Evolutionary conservation across 176 grass and related monocot species (phyloP).

Genomic region (Saccharum spontaneum): DNA sequence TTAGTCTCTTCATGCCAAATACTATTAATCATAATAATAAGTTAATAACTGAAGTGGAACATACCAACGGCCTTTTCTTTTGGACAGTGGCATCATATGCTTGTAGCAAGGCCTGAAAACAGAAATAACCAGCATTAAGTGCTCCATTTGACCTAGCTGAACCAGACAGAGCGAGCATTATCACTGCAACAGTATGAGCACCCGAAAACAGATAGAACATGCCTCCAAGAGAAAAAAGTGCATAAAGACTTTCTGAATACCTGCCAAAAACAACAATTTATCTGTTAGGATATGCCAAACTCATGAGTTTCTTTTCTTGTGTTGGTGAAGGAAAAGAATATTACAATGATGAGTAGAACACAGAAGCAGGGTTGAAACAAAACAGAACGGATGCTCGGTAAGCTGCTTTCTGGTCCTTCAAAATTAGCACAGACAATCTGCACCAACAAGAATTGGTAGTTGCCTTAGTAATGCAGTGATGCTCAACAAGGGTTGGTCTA

Average conservation of each 20-base stretch:
- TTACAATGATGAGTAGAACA: slow-evolving; percentile 97
- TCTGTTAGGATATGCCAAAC: slow-evolving; percentile 10
- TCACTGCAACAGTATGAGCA: slow-evolving; percentile 63
- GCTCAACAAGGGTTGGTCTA: background rate
- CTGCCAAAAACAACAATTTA: slow-evolving; percentile 47
- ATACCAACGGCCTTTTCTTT: slow-evolving; percentile 71
- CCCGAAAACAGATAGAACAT: slow-evolving; percentile 89
- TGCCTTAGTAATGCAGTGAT: slow-evolving; percentile 7
- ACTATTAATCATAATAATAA: background rate
- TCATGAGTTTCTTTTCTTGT: slow-evolving; percentile 11
- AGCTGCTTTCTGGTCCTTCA: slow-evolving; percentile 62
- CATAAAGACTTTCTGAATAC: slow-evolving; percentile 90
- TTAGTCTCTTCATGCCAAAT: background rate
- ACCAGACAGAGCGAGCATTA: slow-evolving; percentile 91
- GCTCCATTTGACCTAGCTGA: slow-evolving; percentile 95
- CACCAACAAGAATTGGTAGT: slow-evolving; percentile 16
- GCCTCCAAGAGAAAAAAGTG: slow-evolving; percentile 74
- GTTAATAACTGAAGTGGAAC: slow-evolving; percentile 18
- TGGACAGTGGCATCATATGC: slow-evolving; percentile 60
- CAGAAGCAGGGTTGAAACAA: slow-evolving; percentile 87
- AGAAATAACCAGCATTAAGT: slow-evolving; percentile 98
- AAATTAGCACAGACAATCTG: slow-evolving; percentile 71
- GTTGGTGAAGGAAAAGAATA: slow-evolving; percentile 23
- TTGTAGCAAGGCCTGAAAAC: slow-evolving; percentile 77
- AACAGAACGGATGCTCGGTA: slow-evolving; percentile 74